Conservation (phyloP, 2,329 filamentous ascomycete genomes). For the Trichophyton benhamiae region DNA sequence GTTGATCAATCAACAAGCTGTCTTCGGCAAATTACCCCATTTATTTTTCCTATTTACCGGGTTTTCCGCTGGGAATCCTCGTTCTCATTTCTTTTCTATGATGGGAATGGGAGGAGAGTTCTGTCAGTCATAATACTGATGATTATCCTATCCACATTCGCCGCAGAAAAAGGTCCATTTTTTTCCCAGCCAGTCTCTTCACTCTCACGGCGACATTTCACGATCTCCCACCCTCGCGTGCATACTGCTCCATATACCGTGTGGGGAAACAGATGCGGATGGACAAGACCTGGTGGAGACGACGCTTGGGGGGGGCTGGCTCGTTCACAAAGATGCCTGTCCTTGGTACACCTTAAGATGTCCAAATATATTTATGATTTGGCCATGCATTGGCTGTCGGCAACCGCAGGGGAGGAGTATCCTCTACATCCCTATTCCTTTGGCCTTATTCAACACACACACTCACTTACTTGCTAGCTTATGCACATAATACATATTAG, state of each 20-base stretch:
- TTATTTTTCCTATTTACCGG: conserved; percentile 1
- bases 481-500: background rate
- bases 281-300: background rate
- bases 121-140: background rate
- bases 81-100: background rate
- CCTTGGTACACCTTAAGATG: background rate
- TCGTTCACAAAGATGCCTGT: background rate
- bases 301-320: background rate
- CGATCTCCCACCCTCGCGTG: background rate
- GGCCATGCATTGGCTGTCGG: background rate
- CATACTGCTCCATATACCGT: background rate
- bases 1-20: background rate
- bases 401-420: background rate
- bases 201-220: background rate
- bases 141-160: background rate
- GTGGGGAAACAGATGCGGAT: background rate
- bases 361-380: background rate
- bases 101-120: background rate
- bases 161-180: too few species aligned
- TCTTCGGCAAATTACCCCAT: background rate
- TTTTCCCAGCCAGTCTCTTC: background rate
- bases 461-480: background rate
- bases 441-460: background rate
- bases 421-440: background rate
- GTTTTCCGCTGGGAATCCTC: background rate